These are phyloP conservation scores for Epithemia pelagica DNA, from an alignment of 108 stramenopile genomes.

Conservation along the genomic window DNA sequence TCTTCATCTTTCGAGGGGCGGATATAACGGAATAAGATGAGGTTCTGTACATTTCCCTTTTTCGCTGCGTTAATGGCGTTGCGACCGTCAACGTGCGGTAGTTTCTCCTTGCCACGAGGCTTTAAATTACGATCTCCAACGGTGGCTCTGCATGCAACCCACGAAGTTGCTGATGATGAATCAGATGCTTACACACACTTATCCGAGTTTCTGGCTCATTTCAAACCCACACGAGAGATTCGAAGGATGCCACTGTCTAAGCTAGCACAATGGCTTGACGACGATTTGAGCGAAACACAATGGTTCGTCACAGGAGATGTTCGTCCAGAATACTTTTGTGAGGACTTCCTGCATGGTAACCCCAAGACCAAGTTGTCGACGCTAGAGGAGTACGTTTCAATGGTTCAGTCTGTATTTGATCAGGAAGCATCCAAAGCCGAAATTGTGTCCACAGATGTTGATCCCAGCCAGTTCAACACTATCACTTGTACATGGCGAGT, in stretches of 20 bases:
- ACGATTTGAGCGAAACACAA: conserved; percentile 57
- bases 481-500: conserved; percentile 77
- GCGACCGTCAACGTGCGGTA: no score
- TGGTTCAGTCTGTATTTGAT: conserved; percentile 64
- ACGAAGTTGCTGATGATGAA: no score
- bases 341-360: conserved; percentile 72
- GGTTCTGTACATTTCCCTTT: no score
- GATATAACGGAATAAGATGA: no score
- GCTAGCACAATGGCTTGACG: conserved; percentile 25
- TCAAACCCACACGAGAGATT: background rate
- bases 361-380: conserved; percentile 70
- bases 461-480: conserved; percentile 35
- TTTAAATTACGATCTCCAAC: no score
- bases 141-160: no score
- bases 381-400: conserved; percentile 66
- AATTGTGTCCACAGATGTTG: conserved; percentile 55
- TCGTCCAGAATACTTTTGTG: conserved; percentile 64
- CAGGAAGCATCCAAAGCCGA: conserved; percentile 59
- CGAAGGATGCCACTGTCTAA: background rate
- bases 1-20: no score
- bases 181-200: no score
- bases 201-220: no score
- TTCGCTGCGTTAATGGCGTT: no score
- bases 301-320: conserved; percentile 87
- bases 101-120: no score